phyloP scores from a whole-genome alignment of 305 asterid genomes.

The Solanum hybrid region DNA sequence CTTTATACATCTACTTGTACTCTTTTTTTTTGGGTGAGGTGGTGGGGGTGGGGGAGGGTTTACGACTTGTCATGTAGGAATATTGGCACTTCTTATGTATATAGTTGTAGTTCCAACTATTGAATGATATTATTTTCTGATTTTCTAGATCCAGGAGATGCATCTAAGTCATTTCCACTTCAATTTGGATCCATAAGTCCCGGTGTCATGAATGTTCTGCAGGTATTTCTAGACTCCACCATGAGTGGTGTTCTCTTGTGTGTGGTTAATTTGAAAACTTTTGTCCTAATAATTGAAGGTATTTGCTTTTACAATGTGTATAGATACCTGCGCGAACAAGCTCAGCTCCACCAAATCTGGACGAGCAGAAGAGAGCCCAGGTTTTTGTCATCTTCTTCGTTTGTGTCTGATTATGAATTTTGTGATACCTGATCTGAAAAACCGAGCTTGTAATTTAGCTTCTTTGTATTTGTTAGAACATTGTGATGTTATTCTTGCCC shows the following conservation, averaged over 20 bases:
- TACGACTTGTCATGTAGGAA: not conserved
- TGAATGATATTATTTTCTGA: constrained; percentile 4
- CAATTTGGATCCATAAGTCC: constrained; percentile 92
- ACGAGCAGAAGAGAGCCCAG: constrained; percentile 83
- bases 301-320: not conserved
- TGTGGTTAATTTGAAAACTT: not conserved
- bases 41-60: not conserved
- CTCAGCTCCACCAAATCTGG: constrained; percentile 96
- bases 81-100: not conserved
- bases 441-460: not conserved
- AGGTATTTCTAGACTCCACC: constrained; percentile 27
- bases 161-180: constrained; percentile 53
- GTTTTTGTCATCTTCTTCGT: not conserved
- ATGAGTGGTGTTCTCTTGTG: not conserved
- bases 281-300: not conserved
- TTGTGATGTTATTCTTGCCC: not conserved
- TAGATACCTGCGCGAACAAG: constrained; percentile 70
- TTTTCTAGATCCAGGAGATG: constrained; percentile 45
- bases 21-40: not conserved
- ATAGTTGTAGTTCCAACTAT: constrained; percentile 9
- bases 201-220: constrained; percentile 60
- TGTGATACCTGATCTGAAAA: not conserved
- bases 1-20: not conserved
- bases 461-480: not conserved
- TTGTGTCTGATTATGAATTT: not conserved